Evolutionary conservation across 495 filamentous ascomycete genomes (phyloP), one percentile per base, ranked within the genome.

Genomic region (Podospora bellae-mahoneyi): DNA sequence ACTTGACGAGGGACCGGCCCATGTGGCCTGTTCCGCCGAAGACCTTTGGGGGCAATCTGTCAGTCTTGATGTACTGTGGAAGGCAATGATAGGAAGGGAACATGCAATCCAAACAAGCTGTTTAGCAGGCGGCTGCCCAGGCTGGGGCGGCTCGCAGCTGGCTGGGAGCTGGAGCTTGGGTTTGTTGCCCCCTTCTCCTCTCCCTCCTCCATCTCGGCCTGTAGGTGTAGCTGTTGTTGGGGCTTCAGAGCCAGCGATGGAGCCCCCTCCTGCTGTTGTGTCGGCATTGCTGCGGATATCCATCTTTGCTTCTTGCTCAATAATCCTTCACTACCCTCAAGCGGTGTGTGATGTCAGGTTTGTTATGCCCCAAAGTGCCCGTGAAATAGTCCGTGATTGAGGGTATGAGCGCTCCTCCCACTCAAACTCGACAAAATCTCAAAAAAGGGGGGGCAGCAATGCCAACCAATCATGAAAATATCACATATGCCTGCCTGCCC

Each of bases 1-100:
- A 88, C 69, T 92, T 92, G 59, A 92, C 91, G 26, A 99, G 87
- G 13, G 91, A 94, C 62, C 93, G 91, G 69, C 95, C 95, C 83
- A 98, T 96, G 73, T 99, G 95, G 64, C 95, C 95, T 4, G 93
- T 97, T 56, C 92, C 93, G 57, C 95, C 95, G 78, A 97, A 99
- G 69, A 99, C 84, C 90, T 93, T 62, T 39, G 59, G 44, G 44
- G 23, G 60, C 19, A 5, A 65, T 73, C 39, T 75, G 73, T 60
- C 34, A 30, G 28, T 19, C 20, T 13, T 18, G 34, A 1, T 39
- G 34, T 5, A 27, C 27, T 23, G 32, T 28, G 16, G 9, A 53
- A 67, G 2, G 26, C 56, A 55, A 19, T 61, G 23, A 23, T 18
- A 66, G 7, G 26, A 13, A 56, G 44, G 54, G 61, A 6, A 82